Percentiles rank a stretch among this genome's conserved stretches.
Evolutionary conservation across 225 moss, liverwort and hornwort genomes (phyloP).

Genomic region (Sphagnum contortum): DNA sequence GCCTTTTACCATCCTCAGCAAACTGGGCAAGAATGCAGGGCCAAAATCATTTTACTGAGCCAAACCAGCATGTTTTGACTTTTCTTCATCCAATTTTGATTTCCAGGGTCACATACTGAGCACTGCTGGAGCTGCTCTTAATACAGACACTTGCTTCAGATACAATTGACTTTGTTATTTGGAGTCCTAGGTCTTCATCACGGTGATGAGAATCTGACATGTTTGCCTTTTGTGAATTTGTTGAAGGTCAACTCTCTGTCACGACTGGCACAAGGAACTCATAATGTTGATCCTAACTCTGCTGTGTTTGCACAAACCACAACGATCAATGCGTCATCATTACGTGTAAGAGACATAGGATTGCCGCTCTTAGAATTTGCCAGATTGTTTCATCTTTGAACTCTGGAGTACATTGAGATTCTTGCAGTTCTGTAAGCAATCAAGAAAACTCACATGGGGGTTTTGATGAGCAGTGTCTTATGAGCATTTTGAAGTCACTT

Average conservation of each 20-base stretch:
- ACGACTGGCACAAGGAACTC: constrained; percentile 88
- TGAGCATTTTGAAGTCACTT: constrained; percentile 86
- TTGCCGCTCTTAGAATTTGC: constrained; percentile 1
- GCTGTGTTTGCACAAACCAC: constrained; percentile 44
- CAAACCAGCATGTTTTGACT: too few species aligned
- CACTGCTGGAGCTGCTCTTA: too few species aligned
- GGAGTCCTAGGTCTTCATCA: too few species aligned
- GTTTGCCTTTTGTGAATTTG: neutral
- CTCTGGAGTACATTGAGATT: neutral
- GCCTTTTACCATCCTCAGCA: too few species aligned
- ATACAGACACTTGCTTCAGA: too few species aligned
- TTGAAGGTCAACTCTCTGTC: constrained; percentile 84
- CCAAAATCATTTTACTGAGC: too few species aligned
- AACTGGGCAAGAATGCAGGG: too few species aligned
- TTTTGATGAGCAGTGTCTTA: constrained; percentile 58
- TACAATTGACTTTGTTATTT: too few species aligned
- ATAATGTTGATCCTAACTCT: constrained; percentile 49
- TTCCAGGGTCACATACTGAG: too few species aligned
- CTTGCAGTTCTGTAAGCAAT: neutral
- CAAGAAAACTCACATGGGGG: neutral
- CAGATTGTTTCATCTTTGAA: constrained; percentile 1
- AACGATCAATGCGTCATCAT: constrained; percentile 64
- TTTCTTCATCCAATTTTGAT: too few species aligned
- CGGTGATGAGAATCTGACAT: too few species aligned
- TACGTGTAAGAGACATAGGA: constrained; percentile 39